Conservation (phyloP, 2,329 filamentous ascomycete genomes). For the Diplodia corticola region DNA sequence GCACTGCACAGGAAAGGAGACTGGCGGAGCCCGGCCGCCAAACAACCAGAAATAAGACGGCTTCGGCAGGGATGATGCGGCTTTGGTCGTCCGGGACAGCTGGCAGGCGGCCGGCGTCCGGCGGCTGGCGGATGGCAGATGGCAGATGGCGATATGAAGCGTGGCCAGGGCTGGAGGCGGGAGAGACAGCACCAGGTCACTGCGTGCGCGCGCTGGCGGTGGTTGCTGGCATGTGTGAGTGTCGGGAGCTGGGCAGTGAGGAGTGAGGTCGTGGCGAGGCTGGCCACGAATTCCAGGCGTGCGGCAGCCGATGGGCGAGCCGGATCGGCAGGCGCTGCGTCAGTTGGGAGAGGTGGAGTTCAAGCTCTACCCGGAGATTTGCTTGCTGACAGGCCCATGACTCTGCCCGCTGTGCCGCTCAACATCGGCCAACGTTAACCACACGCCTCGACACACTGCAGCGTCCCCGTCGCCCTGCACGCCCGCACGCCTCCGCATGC, state of each 20-base stretch:
- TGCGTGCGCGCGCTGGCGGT: background rate
- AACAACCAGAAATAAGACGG: background rate
- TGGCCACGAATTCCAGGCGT: background rate
- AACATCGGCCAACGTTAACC: too few species aligned
- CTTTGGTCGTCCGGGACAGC: background rate
- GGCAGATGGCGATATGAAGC: background rate
- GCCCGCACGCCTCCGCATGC: background rate
- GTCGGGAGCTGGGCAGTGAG: background rate
- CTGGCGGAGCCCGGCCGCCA: background rate
- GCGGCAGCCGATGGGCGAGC: background rate
- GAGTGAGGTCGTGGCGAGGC: background rate
- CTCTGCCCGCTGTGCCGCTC: background rate
- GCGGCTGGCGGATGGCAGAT: too few species aligned
- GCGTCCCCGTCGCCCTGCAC: background rate
- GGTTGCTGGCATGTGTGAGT: background rate
- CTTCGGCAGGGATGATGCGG: background rate
- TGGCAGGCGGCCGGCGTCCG: background rate
- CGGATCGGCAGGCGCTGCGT: background rate
- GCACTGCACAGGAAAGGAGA: background rate
- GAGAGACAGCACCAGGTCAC: background rate
- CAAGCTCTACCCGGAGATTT: conserved; percentile 1
- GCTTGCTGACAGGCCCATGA: background rate
- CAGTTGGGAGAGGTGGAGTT: background rate
- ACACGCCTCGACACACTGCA: too few species aligned
- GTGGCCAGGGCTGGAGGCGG: background rate